Evolutionary conservation across 148 eudicot species (phyloP).

Genomic region (Persicaria tinctoria): DNA sequence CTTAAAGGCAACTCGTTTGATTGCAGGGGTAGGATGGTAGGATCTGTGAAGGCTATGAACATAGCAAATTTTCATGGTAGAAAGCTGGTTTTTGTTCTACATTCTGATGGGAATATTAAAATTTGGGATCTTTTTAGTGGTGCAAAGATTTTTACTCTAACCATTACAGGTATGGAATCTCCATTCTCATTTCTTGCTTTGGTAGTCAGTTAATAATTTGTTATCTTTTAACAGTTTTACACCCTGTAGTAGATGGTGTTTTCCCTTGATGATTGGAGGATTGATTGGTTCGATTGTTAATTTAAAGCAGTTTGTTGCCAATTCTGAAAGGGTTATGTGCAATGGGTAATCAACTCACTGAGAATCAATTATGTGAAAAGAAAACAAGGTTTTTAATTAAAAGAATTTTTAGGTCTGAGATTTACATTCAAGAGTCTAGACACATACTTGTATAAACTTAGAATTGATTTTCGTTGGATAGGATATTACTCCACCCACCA

Average conservation of each 20-base stretch:
- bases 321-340: background rate
- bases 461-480: background rate
- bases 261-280: background rate
- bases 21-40: constrained; percentile 54
- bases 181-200: background rate
- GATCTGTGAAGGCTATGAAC: constrained; percentile 64
- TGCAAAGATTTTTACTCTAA: constrained; percentile 47
- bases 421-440: background rate
- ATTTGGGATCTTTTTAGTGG: constrained; percentile 70
- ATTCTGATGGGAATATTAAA: constrained; percentile 70
- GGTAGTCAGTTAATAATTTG: background rate
- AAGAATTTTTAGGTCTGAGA: background rate
- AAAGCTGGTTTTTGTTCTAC: constrained; percentile 71
- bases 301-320: background rate
- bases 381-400: background rate
- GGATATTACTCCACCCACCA: background rate
- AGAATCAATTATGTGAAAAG: background rate
- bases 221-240: background rate
- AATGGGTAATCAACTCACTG: background rate
- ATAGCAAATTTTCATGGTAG: constrained; percentile 46
- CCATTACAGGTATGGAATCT: constrained; percentile 40
- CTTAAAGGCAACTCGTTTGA: background rate
- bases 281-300: background rate
- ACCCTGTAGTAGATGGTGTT: background rate
- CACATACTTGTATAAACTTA: background rate